Evolutionary conservation across 148 eudicot species (phyloP).

Genomic region (Camellia lanceoleosa): DNA sequence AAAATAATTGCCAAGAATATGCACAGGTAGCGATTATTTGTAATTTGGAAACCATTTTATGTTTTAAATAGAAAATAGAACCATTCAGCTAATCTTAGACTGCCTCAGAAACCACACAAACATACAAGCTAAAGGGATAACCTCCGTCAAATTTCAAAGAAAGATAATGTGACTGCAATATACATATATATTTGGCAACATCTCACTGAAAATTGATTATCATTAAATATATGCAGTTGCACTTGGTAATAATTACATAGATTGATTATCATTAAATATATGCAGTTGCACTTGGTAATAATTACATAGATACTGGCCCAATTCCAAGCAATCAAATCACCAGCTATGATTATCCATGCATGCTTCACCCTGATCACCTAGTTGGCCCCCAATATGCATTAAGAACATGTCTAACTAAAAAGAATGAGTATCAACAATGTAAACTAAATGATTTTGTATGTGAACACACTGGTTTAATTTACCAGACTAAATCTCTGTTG

Average conservation of each 20-base stretch:
- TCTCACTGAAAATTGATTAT: no score
- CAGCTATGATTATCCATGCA: not conserved
- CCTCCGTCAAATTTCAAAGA: not conserved
- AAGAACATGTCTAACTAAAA: not conserved
- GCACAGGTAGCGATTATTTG: not conserved
- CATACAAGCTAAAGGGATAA: not conserved
- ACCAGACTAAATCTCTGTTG: not conserved
- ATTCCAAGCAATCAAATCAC: not conserved
- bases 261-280: no score
- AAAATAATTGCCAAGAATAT: not conserved
- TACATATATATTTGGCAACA: not conserved
- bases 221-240: not conserved
- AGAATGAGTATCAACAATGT: not conserved
- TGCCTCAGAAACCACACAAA: not conserved
- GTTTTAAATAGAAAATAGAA: not conserved
- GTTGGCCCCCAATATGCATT: not conserved
- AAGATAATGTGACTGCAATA: slow-evolving; percentile 3
- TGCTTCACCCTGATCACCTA: not conserved
- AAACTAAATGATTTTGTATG: slow-evolving; percentile 4
- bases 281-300: not conserved
- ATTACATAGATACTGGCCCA: not conserved
- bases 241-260: not conserved
- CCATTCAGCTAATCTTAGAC: not conserved
- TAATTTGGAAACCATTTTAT: not conserved
- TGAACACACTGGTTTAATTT: not conserved